Evolutionary conservation across 2,329 filamentous ascomycete species (phyloP).

Genomic region (Colletotrichum truncatum): DNA sequence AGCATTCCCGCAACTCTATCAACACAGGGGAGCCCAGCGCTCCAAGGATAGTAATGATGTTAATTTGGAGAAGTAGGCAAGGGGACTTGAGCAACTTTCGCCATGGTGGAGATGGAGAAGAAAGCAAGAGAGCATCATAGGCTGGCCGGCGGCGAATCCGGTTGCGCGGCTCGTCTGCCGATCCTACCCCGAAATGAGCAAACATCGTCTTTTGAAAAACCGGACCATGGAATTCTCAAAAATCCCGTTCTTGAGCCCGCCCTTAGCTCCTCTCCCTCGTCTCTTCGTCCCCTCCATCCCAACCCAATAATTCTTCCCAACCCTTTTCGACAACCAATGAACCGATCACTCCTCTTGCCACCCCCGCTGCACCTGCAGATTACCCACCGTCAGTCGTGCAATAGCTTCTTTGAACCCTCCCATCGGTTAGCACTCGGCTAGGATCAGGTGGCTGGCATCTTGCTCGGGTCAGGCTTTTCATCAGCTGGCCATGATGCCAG

Average conservation of each 20-base stretch:
- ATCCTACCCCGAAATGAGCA: slow-evolving; percentile 15
- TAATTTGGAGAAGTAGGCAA: neutral
- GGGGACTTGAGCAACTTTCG: too few species aligned
- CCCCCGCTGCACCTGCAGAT: slow-evolving; percentile 1
- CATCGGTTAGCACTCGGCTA: too few species aligned
- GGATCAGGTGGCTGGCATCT: neutral
- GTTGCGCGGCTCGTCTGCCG: slow-evolving; percentile 14
- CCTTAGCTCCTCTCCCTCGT: neutral
- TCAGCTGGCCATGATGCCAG: too few species aligned
- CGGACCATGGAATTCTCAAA: slow-evolving; percentile 19
- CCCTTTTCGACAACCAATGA: neutral
- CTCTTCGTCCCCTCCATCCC: neutral
- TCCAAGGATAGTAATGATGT: neutral
- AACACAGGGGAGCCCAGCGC: slow-evolving; percentile 6
- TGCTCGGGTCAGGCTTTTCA: too few species aligned
- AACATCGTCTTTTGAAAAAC: slow-evolving; percentile 18
- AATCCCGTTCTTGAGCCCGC: slow-evolving; percentile 10
- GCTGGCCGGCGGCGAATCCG: slow-evolving; percentile 7
- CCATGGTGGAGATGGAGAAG: neutral
- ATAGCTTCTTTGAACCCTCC: neutral
- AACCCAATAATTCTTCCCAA: neutral
- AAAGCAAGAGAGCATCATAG: neutral
- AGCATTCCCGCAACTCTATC: slow-evolving; percentile 25
- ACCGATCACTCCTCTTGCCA: neutral
- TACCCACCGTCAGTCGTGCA: neutral